Evolutionary conservation across 2,329 filamentous ascomycete species (phyloP), one percentile per base, ranked within the genome.

Genomic region (Sarocladiaceae sp.): DNA sequence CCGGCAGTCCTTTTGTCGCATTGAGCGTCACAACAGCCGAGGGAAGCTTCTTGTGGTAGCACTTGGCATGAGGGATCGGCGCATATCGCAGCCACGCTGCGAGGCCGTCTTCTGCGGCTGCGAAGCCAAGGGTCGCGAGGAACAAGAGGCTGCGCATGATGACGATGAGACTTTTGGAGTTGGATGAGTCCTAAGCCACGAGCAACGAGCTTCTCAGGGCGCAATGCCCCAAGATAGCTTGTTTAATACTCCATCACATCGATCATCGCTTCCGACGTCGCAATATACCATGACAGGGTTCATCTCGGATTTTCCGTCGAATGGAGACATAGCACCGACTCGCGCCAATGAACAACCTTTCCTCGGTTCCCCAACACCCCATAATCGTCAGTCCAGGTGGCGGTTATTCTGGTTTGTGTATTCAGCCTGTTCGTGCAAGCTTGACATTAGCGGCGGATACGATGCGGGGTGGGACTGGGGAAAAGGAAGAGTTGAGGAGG

Each of bases 61-160:
- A 62, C 11, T 57, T 60, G 18, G 60, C 54, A 26, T 50, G 31
- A 11, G 67, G 56, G 17, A 84, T 60, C 8, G 75, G 72, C 28
- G 83, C 82, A 62, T 87, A 87, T 47, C 84, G 76, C 52, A 87
- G 65, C 84, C 84, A 88, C 46, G 71, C 84, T 53, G 77, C 69
- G 22, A 83, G 66, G 11, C 84, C 84, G 60, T 80, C 76, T 59
- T 88, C 84, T 35, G 81, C 82, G 40, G 66, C 64, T 36, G 62
- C 74, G 33, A 74, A 59, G 60, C 67, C 65, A 56, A 67, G 54
- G 35, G 57, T 55, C 51, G 62, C 57, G 23, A 53, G 25, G 13
- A 37, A 23, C 33, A 53, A 31, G 28, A 53, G 52, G 35, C 28
- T 37, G 25, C 35, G 44, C 52, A 53, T 53, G 18, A 23, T 53